Conservation (phyloP, 2,329 filamentous ascomycete species). For the Elsinoe batatas region DNA sequence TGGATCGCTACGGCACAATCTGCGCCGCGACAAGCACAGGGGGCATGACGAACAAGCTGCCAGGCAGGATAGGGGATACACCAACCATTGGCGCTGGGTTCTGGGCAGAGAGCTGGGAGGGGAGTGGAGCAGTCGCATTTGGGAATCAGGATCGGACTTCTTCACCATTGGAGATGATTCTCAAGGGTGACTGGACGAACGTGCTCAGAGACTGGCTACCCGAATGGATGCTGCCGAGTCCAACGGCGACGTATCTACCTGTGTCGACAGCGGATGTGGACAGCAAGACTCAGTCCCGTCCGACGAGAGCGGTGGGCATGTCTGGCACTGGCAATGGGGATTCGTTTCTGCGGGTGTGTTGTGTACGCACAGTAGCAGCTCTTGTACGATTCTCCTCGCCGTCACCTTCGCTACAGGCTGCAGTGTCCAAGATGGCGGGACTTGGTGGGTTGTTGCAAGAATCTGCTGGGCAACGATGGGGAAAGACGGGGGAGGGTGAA, state of each 20-base stretch:
- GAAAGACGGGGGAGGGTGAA: constrained; percentile 63
- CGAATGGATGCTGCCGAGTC: constrained; percentile 15
- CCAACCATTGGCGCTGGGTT: constrained; percentile 76
- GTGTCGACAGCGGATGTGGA: neutral
- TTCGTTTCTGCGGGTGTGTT: constrained; percentile 65
- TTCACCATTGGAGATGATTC: constrained; percentile 22
- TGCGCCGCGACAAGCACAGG: constrained; percentile 60
- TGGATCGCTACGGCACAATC: constrained; percentile 65
- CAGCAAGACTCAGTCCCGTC: neutral
- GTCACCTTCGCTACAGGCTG: constrained; percentile 42
- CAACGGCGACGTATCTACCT: constrained; percentile 29
- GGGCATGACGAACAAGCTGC: constrained; percentile 80
- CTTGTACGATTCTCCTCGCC: constrained; percentile 54
- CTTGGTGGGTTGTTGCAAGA: constrained; percentile 61
- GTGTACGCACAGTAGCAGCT: constrained; percentile 61
- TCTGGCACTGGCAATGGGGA: constrained; percentile 63
- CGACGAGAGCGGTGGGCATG: constrained; percentile 22
- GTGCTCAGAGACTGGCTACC: constrained; percentile 53
- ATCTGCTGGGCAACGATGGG: constrained; percentile 66
- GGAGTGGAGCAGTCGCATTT: constrained; percentile 26
- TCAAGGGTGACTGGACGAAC: constrained; percentile 33
- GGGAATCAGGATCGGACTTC: constrained; percentile 10
- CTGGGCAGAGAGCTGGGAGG: constrained; percentile 77
- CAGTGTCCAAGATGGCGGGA: constrained; percentile 58
- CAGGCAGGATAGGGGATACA: constrained; percentile 77